Evolutionary conservation across 768 basidiomycete species (phyloP).

Genomic region (Termitomyces eurrhizus): DNA sequence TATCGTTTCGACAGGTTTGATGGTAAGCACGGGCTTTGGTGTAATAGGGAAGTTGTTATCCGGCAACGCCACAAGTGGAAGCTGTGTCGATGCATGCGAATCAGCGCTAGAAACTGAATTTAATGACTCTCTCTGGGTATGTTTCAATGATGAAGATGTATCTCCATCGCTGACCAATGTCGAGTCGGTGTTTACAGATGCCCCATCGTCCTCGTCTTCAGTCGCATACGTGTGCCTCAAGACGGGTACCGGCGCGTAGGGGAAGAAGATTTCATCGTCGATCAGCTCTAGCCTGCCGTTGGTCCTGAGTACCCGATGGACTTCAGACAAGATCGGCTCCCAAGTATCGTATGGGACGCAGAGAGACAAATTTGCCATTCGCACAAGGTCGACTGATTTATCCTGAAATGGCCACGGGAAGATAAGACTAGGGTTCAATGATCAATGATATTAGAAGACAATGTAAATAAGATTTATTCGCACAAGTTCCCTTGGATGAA

Average conservation of each 20-base stretch:
- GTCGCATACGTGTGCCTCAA: not conserved
- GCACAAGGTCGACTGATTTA: slow-evolving; percentile 64
- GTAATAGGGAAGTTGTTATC: slow-evolving; percentile 4
- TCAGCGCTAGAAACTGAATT: not conserved
- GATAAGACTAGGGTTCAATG: slow-evolving; percentile 37
- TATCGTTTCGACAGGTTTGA: slow-evolving; percentile 4
- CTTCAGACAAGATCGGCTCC: slow-evolving; percentile 57
- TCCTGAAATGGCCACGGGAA: slow-evolving; percentile 58
- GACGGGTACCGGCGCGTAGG: slow-evolving; percentile 36
- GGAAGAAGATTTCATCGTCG: slow-evolving; percentile 68
- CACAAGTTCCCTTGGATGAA: slow-evolving; percentile 70
- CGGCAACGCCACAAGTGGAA: not conserved
- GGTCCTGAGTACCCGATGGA: slow-evolving; percentile 53
- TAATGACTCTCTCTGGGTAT: slow-evolving; percentile 13
- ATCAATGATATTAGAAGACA: not conserved
- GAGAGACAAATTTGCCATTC: slow-evolving; percentile 65
- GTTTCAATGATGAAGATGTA: slow-evolving; percentile 4
- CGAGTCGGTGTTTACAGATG: slow-evolving; percentile 19
- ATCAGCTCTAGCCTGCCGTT: slow-evolving; percentile 71
- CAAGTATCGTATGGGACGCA: slow-evolving; percentile 60
- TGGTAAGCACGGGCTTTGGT: slow-evolving; percentile 8
- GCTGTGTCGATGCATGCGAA: not conserved
- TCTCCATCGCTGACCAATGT: slow-evolving; percentile 19
- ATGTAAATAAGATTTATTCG: slow-evolving; percentile 24
- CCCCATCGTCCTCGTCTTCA: slow-evolving; percentile 27